Evolutionary conservation across 331 rosid species (phyloP).

Genomic region (Arachis monticola): DNA sequence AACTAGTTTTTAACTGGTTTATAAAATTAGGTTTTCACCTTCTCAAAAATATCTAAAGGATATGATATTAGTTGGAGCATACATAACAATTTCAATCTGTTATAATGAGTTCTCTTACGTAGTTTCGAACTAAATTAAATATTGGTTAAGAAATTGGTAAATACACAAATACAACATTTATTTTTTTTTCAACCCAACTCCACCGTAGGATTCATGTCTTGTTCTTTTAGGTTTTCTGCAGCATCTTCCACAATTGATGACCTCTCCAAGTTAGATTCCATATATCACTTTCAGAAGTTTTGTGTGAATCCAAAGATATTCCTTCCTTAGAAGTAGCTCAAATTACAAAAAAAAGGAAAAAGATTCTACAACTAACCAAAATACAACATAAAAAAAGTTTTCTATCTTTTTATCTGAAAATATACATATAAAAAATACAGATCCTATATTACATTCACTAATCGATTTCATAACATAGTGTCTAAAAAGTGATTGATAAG

Average conservation of each 20-base stretch:
- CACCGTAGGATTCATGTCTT: slow-evolving; percentile 70
- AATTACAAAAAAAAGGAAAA: slow-evolving; percentile 41
- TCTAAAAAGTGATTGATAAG: not conserved
- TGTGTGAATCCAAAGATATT: slow-evolving; percentile 83
- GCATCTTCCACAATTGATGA: slow-evolving; percentile 64
- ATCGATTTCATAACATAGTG: not conserved
- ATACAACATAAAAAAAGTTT: slow-evolving; percentile 22
- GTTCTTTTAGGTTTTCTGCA: slow-evolving; percentile 59
- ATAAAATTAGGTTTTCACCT: too few relatives aligned
- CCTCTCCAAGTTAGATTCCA: slow-evolving; percentile 60
- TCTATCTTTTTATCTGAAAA: not conserved
- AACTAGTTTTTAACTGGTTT: too few relatives aligned
- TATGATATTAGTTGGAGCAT: too few relatives aligned
- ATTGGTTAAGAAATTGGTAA: too few relatives aligned
- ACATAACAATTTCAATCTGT: too few relatives aligned
- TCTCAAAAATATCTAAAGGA: too few relatives aligned
- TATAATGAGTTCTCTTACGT: too few relatives aligned
- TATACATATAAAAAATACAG: not conserved
- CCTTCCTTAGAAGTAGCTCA: slow-evolving; percentile 74
- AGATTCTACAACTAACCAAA: slow-evolving; percentile 40
- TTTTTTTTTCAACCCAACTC: slow-evolving; percentile 70
- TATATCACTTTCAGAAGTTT: slow-evolving; percentile 53
- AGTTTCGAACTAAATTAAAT: too few relatives aligned
- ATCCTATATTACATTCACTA: not conserved
- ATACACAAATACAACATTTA: too few relatives aligned